These are phyloP conservation scores for Colletotrichum eleusines DNA, from an alignment of 2,329 filamentous ascomycete genomes.

Conservation along the genomic window DNA sequence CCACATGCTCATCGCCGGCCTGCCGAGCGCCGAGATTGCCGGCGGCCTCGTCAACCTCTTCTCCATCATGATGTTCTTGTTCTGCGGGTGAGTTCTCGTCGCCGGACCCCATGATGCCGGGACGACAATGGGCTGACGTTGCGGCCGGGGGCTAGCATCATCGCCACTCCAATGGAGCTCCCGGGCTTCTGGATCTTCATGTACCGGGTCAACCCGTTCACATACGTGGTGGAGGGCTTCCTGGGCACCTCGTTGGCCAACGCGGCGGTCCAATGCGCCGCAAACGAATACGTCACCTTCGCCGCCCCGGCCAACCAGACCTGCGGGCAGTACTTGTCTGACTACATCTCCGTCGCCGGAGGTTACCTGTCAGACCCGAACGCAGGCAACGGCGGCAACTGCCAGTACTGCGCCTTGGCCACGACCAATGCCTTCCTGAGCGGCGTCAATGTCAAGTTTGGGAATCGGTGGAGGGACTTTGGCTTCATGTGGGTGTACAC, in stretches of 20 bases:
- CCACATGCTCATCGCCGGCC: slow-evolving; percentile 72
- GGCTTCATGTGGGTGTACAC: slow-evolving; percentile 67
- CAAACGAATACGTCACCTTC: slow-evolving; percentile 39
- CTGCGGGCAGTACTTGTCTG: slow-evolving; percentile 38
- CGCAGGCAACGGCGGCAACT: slow-evolving; percentile 53
- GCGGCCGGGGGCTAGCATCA: slow-evolving; percentile 35
- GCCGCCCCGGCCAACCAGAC: slow-evolving; percentile 28
- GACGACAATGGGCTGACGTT: background rate
- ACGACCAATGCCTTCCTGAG: slow-evolving; percentile 54
- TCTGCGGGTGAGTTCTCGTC: slow-evolving; percentile 56
- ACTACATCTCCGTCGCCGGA: slow-evolving; percentile 28
- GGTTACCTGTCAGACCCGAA: slow-evolving; percentile 36
- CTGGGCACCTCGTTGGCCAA: slow-evolving; percentile 46
- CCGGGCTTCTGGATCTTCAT: slow-evolving; percentile 44
- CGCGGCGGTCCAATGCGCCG: slow-evolving; percentile 32
- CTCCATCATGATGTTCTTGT: slow-evolving; percentile 73
- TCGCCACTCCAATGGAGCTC: slow-evolving; percentile 31
- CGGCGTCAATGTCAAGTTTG: slow-evolving; percentile 58
- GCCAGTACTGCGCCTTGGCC: slow-evolving; percentile 57
- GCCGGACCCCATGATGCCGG: too few relatives aligned
- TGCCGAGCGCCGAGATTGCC: slow-evolving; percentile 72
- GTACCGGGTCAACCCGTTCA: slow-evolving; percentile 46
- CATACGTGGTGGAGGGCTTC: slow-evolving; percentile 48
- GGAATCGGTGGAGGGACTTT: slow-evolving; percentile 66
- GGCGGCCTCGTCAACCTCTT: slow-evolving; percentile 74